Evolutionary conservation across 306 rosid species (phyloP).

Genomic region (Malus domestica): ASM211411v1 NC_041804.1:16613501-16614000

Average conservation of each 20-base stretch:
- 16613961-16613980: too few relatives aligned
- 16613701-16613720: not conserved
- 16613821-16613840: not conserved
- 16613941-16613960: not conserved
- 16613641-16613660: not conserved
- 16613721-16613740: not conserved
- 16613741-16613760: not conserved
- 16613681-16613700: not conserved
- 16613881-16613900: not conserved
- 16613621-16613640: not conserved
- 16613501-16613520: not conserved
- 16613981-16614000: not conserved
- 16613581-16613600: constrained; percentile 7
- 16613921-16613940: not conserved
- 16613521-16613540: constrained; percentile 4
- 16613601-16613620: not conserved
- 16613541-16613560: constrained; percentile 3
- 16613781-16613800: not conserved
- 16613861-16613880: not conserved
- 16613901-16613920: not conserved
- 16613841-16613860: not conserved
- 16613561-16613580: constrained; percentile 7
- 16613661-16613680: not conserved
- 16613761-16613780: not conserved
- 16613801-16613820: not conserved